phyloP scores from a whole-genome alignment of 495 filamentous ascomycete species.

The Delitschia confertaspora region DNA sequence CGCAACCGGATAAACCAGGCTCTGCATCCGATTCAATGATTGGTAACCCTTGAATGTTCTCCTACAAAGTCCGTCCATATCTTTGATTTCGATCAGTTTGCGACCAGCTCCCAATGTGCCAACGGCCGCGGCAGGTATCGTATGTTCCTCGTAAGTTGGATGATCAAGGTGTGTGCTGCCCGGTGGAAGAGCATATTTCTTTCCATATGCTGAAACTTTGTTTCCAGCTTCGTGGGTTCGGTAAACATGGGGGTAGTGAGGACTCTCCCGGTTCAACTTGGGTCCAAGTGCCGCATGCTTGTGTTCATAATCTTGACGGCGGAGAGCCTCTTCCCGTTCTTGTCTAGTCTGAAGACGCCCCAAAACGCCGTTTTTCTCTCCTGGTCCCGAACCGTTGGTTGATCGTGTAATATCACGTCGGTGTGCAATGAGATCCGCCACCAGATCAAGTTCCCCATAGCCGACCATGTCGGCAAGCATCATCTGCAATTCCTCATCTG shows the following conservation, averaged over 20 bases:
- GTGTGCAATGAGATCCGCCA: constrained; percentile 73
- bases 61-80: constrained; percentile 81
- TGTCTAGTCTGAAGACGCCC: constrained; percentile 60
- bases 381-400: constrained; percentile 27
- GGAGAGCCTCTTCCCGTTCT: constrained; percentile 68
- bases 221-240: constrained; percentile 72
- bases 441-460: constrained; percentile 82
- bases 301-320: constrained; percentile 67
- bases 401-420: constrained; percentile 51
- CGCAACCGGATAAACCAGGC: constrained; percentile 86
- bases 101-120: constrained; percentile 60
- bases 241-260: constrained; percentile 89
- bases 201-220: constrained; percentile 62
- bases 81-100: constrained; percentile 65
- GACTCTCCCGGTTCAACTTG: constrained; percentile 49
- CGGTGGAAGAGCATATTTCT: constrained; percentile 52
- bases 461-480: constrained; percentile 84
- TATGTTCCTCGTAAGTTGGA: constrained; percentile 75
- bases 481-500: constrained; percentile 80
- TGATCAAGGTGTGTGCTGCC: constrained; percentile 30
- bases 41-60: constrained; percentile 94
- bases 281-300: constrained; percentile 64
- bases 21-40: constrained; percentile 93
- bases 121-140: constrained; percentile 72
- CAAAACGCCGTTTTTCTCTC: constrained; percentile 45